These are phyloP conservation scores for Rehmannia glutinosa DNA, from an alignment of 257 asterid genomes.

Conservation along the genomic window DNA sequence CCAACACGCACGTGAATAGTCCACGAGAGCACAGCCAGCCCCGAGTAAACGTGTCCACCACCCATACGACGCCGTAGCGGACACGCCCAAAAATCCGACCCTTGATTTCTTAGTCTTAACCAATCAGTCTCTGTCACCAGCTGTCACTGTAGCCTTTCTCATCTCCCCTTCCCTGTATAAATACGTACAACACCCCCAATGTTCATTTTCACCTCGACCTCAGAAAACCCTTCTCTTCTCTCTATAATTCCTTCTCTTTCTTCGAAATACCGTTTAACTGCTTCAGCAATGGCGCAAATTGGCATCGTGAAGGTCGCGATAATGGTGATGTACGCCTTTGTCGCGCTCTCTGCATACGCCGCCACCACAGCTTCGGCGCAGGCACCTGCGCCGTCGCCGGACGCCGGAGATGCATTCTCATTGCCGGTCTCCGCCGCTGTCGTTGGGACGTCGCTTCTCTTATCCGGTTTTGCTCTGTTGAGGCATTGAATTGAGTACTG, in stretches of 20 bases:
- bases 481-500: slow-evolving; percentile 33
- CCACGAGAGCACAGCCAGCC: not conserved
- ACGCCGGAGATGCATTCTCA: slow-evolving; percentile 43
- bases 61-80: slow-evolving; percentile 25
- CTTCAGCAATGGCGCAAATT: slow-evolving; percentile 42
- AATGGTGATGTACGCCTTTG: slow-evolving; percentile 21
- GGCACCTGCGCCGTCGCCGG: slow-evolving; percentile 47
- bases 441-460: slow-evolving; percentile 36
- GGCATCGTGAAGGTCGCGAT: slow-evolving; percentile 24
- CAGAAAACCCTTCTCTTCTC: not conserved
- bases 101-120: not conserved
- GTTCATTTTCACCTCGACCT: not conserved
- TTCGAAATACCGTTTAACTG: not conserved
- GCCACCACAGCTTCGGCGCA: slow-evolving; percentile 38
- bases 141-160: slow-evolving; percentile 23
- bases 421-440: slow-evolving; percentile 34
- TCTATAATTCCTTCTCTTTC: not conserved
- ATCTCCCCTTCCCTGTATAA: slow-evolving; percentile 21
- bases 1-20: slow-evolving; percentile 3
- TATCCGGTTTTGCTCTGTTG: slow-evolving; percentile 37
- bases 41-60: slow-evolving; percentile 9
- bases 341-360: slow-evolving; percentile 24
- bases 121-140: slow-evolving; percentile 25
- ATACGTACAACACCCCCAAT: not conserved
- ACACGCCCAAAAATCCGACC: not conserved